phyloP scores from a whole-genome alignment of 495 filamentous ascomycete genomes.

The Trichoderma reesei region DNA sequence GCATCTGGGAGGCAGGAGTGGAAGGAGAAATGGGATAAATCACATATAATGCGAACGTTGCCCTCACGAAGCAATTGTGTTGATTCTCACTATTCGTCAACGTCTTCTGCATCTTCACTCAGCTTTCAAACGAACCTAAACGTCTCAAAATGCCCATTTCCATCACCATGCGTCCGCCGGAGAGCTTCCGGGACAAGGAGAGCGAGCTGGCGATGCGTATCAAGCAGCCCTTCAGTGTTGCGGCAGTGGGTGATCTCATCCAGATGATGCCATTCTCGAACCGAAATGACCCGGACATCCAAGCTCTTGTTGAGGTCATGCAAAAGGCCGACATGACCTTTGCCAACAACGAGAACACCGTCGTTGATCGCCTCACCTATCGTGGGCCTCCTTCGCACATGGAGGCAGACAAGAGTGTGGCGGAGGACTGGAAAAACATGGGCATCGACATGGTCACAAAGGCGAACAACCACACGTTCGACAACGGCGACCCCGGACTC shows the following conservation, averaged over 20 bases:
- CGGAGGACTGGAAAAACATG: slow-evolving; percentile 1
- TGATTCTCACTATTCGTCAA: neutral
- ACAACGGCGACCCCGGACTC: neutral
- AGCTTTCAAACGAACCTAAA: neutral
- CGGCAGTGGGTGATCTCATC: neutral
- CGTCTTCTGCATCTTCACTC: neutral
- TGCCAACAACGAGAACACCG: neutral
- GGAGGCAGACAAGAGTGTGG: neutral
- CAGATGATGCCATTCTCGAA: neutral
- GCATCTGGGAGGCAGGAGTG: neutral
- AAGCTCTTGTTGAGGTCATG: neutral
- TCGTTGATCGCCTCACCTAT: neutral
- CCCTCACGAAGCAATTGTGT: neutral
- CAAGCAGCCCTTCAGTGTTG: neutral
- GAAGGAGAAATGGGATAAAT: neutral
- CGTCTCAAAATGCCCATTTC: neutral
- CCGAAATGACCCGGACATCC: neutral
- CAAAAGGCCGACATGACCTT: neutral
- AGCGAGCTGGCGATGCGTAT: neutral
- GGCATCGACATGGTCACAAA: slow-evolving; percentile 1
- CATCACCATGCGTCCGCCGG: neutral
- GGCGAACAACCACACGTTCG: neutral
- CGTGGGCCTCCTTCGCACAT: neutral
- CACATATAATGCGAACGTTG: neutral
- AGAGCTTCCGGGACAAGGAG: neutral